Evolutionary conservation across 129 eudicot species (phyloP).

Genomic region (Lonicera japonica): DNA sequence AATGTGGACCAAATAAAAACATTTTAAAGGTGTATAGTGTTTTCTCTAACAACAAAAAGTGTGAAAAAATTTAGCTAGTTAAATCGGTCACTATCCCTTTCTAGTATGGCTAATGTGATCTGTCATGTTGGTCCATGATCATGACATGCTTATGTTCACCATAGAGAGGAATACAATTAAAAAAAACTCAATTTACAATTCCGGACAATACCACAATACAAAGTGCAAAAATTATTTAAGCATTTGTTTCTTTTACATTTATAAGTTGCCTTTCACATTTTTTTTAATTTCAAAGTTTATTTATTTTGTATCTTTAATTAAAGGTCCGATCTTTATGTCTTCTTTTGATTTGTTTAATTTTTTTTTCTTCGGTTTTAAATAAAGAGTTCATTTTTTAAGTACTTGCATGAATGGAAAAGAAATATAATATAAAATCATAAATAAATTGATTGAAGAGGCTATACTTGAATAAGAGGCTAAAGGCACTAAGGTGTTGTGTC

Average conservation of each 20-base stretch:
- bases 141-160: conserved; percentile 27
- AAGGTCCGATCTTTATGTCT: too few species aligned
- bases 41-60: too few species aligned
- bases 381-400: conserved; percentile 22
- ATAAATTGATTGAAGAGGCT: conserved; percentile 71
- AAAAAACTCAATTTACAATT: conserved; percentile 35
- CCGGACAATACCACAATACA: conserved; percentile 44
- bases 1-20: too few species aligned
- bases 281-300: too few species aligned
- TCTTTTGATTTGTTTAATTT: too few species aligned
- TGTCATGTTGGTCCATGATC: conserved; percentile 26
- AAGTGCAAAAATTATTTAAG: conserved; percentile 18
- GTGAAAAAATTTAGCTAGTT: too few species aligned
- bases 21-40: too few species aligned
- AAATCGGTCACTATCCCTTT: too few species aligned
- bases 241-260: not conserved
- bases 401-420: conserved; percentile 61
- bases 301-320: too few species aligned
- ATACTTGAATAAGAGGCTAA: conserved; percentile 58
- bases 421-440: conserved; percentile 51
- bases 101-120: conserved; percentile 37
- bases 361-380: too few species aligned
- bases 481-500: conserved; percentile 63
- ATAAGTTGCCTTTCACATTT: not conserved
- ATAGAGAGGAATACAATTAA: conserved; percentile 31